phyloP scores from a whole-genome alignment of 495 filamentous ascomycete species.

The Podospora pseudocomata region DNA sequence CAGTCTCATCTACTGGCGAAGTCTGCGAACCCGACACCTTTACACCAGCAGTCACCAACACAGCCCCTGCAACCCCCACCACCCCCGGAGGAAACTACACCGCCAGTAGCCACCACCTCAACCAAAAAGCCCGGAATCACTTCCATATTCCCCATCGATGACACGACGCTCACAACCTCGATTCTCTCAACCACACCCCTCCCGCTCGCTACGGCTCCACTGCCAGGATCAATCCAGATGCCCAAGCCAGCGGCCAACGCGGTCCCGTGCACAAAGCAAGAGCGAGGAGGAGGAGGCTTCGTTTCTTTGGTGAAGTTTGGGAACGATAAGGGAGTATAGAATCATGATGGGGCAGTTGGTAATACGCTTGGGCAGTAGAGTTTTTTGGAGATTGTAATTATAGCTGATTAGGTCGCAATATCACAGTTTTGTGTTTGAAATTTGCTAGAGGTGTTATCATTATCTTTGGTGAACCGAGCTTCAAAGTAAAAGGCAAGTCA shows the following conservation, averaged over 20 bases:
- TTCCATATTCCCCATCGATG: neutral
- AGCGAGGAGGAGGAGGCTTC: neutral
- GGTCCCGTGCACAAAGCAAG: neutral
- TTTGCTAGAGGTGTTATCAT: too few species aligned
- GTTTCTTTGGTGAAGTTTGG: too few species aligned
- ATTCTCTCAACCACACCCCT: neutral
- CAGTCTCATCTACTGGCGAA: neutral
- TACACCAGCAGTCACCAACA: neutral
- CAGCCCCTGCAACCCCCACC: too few species aligned
- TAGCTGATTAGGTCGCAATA: too few species aligned
- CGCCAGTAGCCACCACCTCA: neutral
- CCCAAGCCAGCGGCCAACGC: neutral
- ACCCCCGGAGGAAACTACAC: too few species aligned
- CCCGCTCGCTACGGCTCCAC: too few species aligned
- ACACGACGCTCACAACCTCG: neutral
- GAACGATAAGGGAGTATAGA: too few species aligned
- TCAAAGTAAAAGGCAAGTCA: too few species aligned
- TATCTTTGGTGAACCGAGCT: too few species aligned
- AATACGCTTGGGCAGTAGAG: neutral
- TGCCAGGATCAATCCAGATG: neutral
- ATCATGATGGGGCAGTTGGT: neutral
- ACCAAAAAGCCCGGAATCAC: neutral
- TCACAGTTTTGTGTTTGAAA: too few species aligned
- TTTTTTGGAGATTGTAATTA: too few species aligned
- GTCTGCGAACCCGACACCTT: neutral